Evolutionary conservation across 2,329 filamentous ascomycete genomes (phyloP).

Genomic region (Fusarium chuoi): DNA sequence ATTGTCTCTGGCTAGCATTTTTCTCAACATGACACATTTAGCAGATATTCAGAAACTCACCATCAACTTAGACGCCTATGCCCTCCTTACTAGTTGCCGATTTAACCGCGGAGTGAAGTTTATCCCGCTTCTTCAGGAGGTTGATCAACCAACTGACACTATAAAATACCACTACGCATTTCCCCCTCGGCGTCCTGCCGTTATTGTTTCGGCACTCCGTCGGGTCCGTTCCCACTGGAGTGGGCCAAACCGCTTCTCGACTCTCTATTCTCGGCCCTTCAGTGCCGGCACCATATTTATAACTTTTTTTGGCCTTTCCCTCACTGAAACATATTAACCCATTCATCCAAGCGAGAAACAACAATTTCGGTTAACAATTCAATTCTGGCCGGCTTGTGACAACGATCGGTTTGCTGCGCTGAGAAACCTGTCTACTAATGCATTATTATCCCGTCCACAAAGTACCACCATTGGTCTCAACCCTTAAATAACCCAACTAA

Average conservation of each 20-base stretch:
- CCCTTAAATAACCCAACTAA: neutral
- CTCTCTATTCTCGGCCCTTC: constrained; percentile 19
- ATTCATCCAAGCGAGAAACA: constrained; percentile 9
- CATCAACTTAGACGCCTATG: constrained; percentile 2
- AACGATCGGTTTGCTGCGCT: neutral
- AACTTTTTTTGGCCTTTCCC: constrained; percentile 1
- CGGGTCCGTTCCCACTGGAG: neutral
- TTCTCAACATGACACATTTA: neutral
- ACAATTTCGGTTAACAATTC: constrained; percentile 7
- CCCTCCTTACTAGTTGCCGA: constrained; percentile 15
- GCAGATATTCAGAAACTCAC: neutral
- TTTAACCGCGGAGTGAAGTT: constrained; percentile 17
- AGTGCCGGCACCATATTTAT: constrained; percentile 19
- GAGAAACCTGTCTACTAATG: neutral
- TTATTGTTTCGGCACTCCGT: constrained; percentile 7
- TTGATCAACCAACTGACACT: constrained; percentile 7
- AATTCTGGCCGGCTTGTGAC: neutral
- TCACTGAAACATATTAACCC: constrained; percentile 2
- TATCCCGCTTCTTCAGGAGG: constrained; percentile 14
- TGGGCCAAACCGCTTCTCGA: constrained; percentile 17
- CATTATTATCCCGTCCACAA: neutral
- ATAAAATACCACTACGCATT: neutral
- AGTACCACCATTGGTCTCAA: constrained; percentile 1
- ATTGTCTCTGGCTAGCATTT: neutral
- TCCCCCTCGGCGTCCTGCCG: neutral